Conservation (phyloP, 805 yeast species). For the Komagataella ulmi region DNA sequence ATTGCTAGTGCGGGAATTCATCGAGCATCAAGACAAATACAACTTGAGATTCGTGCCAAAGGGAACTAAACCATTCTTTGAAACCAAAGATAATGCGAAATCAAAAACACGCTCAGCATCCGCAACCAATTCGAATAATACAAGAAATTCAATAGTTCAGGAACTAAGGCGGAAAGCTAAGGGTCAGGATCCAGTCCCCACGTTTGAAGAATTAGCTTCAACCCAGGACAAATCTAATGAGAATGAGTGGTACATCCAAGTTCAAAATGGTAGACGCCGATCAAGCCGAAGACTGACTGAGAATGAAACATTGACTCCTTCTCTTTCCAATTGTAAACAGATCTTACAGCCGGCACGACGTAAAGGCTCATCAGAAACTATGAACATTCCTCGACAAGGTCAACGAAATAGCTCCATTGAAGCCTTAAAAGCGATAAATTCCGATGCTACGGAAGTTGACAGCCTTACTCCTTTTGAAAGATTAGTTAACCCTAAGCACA, state of each 20-base stretch:
- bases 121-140: not conserved
- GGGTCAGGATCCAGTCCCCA: not conserved
- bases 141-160: not conserved
- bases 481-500: not conserved
- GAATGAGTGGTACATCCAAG: not conserved
- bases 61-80: not conserved
- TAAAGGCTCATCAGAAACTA: not conserved
- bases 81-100: not conserved
- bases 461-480: not conserved
- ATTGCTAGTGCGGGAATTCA: constrained; percentile 19
- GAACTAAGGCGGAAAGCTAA: not conserved
- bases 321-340: not conserved
- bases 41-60: not conserved
- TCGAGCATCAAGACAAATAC: constrained; percentile 17
- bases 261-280: not conserved
- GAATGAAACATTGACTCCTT: not conserved
- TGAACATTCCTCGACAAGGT: not conserved
- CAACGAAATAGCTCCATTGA: not conserved
- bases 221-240: not conserved
- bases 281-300: not conserved
- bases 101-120: not conserved
- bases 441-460: not conserved
- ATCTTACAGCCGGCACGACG: not conserved
- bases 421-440: not conserved
- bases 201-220: not conserved